Conservation (phyloP, 2,329 filamentous ascomycete genomes). For the Proliferodiscus dingleyae region DNA sequence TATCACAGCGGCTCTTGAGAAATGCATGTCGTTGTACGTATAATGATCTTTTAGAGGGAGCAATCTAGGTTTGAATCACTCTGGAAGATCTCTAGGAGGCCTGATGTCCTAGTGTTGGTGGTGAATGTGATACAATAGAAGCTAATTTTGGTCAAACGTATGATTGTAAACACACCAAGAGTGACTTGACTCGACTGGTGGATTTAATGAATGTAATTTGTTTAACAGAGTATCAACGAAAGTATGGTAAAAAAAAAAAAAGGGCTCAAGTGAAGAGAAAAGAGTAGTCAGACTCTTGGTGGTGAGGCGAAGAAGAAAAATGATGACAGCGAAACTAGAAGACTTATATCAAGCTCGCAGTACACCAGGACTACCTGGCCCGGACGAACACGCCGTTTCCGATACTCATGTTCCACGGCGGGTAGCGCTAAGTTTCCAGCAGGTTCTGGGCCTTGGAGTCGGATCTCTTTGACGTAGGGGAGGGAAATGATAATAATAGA, state of each 20-base stretch:
- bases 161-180: constrained; percentile 19
- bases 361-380: background rate
- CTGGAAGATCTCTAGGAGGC: constrained; percentile 23
- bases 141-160: constrained; percentile 12
- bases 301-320: constrained; percentile 7
- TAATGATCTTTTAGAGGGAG: constrained; percentile 3
- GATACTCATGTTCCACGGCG: background rate
- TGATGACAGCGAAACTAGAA: background rate
- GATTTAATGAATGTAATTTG: constrained; percentile 25
- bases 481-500: background rate
- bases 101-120: constrained; percentile 13
- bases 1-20: constrained; percentile 18
- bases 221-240: constrained; percentile 26
- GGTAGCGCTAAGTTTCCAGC: background rate
- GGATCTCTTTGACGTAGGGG: background rate
- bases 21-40: constrained; percentile 22
- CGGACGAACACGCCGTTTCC: background rate
- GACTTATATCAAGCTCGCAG: constrained; percentile 4
- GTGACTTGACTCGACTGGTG: constrained; percentile 25
- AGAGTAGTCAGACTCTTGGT: constrained; percentile 10
- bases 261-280: too few relatives aligned
- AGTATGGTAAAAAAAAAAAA: too few relatives aligned
- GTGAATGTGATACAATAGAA: constrained; percentile 21
- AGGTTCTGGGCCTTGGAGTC: background rate
- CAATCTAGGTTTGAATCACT: background rate